Evolutionary conservation across 2,329 filamentous ascomycete genomes (phyloP), one percentile per base, ranked within the genome.

Genomic region (Mariannaea elegans): DNA sequence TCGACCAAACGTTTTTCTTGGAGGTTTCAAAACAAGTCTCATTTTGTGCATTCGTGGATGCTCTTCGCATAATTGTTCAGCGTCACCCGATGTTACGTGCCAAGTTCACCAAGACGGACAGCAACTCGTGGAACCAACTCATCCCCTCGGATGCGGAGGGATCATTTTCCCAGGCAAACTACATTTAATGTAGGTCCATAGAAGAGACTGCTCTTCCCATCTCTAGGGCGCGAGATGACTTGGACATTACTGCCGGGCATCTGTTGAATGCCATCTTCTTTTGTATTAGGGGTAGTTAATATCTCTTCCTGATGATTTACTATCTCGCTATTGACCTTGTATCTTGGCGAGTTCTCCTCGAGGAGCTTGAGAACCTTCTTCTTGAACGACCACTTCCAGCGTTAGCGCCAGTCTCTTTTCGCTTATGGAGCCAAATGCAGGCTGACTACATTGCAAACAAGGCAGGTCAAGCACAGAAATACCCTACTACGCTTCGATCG

Each of bases 1-100:
- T 80, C 71, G 80, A 81, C 61, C 79, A 82, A 62, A 80, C 75
- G 24, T 80, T 79, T 49, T 71, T 75, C 3, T 65, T 82, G 4
- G 70, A 72, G 4, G 49, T 80, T 7, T 67, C 34, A 3, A n/a
- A 51, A 7, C 14, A 18, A 1, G 41, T 76, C 0, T 44, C 65
- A 2, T 31, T 39, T 2, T 23, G 19, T 1, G 56, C 42, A 0
- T 19, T 76, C 4, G 36, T 55, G 4, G 19, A 50, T 2, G 73
- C 72, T 1, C 24, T 74, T 1, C 8, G 68, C 14, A 39, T 48
- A 0, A 39, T 77, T 5, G 68, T 76, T 10, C 46, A 50, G 9
- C 67, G 70, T 4, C 75, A 77, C 56, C 56, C 69, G 3, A 76
- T 77, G 73, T 69, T 78, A 8, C 65, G 76, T 7, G 68, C 73